Percentiles rank a stretch among this genome's conserved stretches.
phyloP scores from a whole-genome alignment of 2,329 filamentous ascomycete species.

The Aspergillus caelatus region DNA sequence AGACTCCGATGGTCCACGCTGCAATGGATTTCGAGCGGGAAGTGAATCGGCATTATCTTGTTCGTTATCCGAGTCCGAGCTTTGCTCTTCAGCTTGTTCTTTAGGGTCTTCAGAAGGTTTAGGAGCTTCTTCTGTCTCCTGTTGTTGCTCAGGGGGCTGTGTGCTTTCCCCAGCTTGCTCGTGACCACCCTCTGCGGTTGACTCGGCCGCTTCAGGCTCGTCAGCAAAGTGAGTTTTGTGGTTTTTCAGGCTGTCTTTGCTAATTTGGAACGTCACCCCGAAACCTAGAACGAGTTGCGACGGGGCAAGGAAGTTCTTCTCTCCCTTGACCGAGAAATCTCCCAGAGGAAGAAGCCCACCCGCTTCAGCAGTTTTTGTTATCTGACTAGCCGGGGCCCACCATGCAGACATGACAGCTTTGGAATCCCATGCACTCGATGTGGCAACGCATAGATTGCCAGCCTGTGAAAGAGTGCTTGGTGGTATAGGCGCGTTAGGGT shows the following conservation, averaged over 20 bases:
- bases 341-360: slow-evolving; percentile 81
- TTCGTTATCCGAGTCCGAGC: slow-evolving; percentile 25
- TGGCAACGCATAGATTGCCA: slow-evolving; percentile 79
- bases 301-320: slow-evolving; percentile 89
- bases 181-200: slow-evolving; percentile 24
- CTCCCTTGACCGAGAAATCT: slow-evolving; percentile 77
- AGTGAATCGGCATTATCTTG: slow-evolving; percentile 16
- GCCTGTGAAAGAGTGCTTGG: slow-evolving; percentile 91
- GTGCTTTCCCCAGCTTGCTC: slow-evolving; percentile 30
- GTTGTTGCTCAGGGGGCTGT: slow-evolving; percentile 33
- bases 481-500: slow-evolving; percentile 81
- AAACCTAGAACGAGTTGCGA: slow-evolving; percentile 86
- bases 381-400: slow-evolving; percentile 91
- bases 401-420: slow-evolving; percentile 95
- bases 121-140: slow-evolving; percentile 27
- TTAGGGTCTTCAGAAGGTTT: slow-evolving; percentile 23
- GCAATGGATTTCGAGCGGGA: slow-evolving; percentile 21
- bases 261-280: slow-evolving; percentile 83
- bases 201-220: slow-evolving; percentile 25
- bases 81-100: slow-evolving; percentile 30
- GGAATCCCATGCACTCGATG: slow-evolving; percentile 90
- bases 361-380: slow-evolving; percentile 78
- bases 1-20: slow-evolving; percentile 19
- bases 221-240: slow-evolving; percentile 74
- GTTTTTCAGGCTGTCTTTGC: slow-evolving; percentile 79